Evolutionary conservation across 495 filamentous ascomycete species (phyloP), one percentile per base, ranked within the genome.

Genomic region (Immersiella caudata): DNA sequence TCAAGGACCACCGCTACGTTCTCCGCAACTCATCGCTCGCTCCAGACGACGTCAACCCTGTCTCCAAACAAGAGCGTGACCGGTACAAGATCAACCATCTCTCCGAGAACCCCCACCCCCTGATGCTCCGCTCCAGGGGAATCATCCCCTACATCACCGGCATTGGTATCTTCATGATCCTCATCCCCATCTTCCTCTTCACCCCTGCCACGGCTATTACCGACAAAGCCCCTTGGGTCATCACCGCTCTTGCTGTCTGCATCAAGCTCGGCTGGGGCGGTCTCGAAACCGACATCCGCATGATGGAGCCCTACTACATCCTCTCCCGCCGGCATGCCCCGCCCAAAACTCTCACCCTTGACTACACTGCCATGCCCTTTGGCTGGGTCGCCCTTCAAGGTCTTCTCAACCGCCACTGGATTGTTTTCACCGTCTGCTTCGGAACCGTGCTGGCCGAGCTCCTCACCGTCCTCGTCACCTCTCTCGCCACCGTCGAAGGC

Each of bases 251-350:
- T 0, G 87, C 89, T 1, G 86, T 90, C 14, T 74, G 81, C 46
- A 83, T 91, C 74, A 91, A 91, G 74, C 80, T 91, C 22, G 71
- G 83, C 59, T 93, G 89, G 90, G 81, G 82, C 58, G 86, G 87
- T 21, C 81, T 93, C n/a, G 90, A 93, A 67, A 88, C 83, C 59
- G 85, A 87, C 61, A 80, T 93, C 55, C 85, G 90, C 61, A 88
- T 93, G 84, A 84, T 91, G 67, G 89, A 93, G 73, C 90, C 90
- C 5, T 93, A 90, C 71, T 91, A 88, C 76, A 84, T 89, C 68
- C 83, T 93, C 11, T 87, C 84, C 4, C 76, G 79, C 35, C 84
- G 90, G 0, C 84, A 90, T 68, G 89, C 90, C 2, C 85, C 84
- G 0, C 79, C 87, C 18, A 82, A 81, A 49, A 88, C 85, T 22